Conservation (phyloP, 1,139 yeast genomes). For the Maudiozyma humilis region DNA sequence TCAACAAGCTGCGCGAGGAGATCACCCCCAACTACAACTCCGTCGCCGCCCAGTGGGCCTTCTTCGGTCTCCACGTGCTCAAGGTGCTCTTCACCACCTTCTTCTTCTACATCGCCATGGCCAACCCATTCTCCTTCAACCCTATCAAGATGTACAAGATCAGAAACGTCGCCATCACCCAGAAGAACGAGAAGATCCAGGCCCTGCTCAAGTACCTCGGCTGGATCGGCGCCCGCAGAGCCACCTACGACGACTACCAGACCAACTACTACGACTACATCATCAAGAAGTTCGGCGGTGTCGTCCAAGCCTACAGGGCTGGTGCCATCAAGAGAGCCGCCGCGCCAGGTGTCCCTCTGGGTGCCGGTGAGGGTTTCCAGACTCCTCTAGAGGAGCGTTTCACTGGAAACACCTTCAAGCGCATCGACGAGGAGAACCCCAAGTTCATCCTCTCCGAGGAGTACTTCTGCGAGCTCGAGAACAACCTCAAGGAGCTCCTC, state of each 20-base stretch:
- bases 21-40: conserved; percentile 34
- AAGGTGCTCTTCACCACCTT: conserved; percentile 53
- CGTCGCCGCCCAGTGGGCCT: conserved; percentile 51
- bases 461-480: conserved; percentile 44
- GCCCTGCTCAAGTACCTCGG: conserved; percentile 52
- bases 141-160: conserved; percentile 30
- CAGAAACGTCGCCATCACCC: conserved; percentile 28
- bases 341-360: conserved; percentile 54
- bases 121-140: conserved; percentile 62
- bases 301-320: conserved; percentile 66
- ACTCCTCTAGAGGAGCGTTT: conserved; percentile 41
- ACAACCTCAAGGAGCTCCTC: conserved; percentile 35
- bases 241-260: conserved; percentile 61
- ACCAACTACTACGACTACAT: conserved; percentile 59
- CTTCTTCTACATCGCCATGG: conserved; percentile 56
- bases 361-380: conserved; percentile 74
- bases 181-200: conserved; percentile 32
- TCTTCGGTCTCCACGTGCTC: conserved; percentile 61
- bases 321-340: conserved; percentile 59
- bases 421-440: conserved; percentile 22
- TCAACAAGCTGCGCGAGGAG: conserved; percentile 43
- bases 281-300: conserved; percentile 66
- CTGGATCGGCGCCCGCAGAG: conserved; percentile 86
- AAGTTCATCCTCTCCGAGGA: conserved; percentile 47
- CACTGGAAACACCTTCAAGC: conserved; percentile 28